Evolutionary conservation across 2,329 filamentous ascomycete genomes (phyloP), one percentile per base, ranked within the genome.

Genomic region (Alternaria dauci): DNA sequence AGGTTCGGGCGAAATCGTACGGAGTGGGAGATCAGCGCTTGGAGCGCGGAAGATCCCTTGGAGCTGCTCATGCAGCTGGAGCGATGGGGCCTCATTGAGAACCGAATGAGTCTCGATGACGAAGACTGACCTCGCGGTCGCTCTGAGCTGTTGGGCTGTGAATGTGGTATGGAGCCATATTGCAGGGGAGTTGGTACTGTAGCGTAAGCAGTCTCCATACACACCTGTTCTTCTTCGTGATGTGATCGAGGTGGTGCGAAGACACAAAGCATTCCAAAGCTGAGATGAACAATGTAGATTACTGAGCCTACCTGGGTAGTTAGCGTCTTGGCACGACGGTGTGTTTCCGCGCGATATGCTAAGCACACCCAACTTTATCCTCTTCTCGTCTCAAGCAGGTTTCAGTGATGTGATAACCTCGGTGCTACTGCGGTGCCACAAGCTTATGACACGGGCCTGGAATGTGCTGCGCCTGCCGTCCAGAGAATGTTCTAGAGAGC

Each of bases 1-100:
- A 30, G 28, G 28, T 9, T 30, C 84, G 20, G 20, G 20, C 32
- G 54, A 30, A 63, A 67, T 23, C 65, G 63, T 34, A 66, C 65
- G 34, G 66, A 71, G 36, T 71, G 68, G 70, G 70, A 71, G 38
- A 68, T 72, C 18, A 71, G 69, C 53, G 67, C 64, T 4, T 70
- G 71, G 71, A 69, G 71, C 47, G 60, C 56, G 16, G 63, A 68
- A 34, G 70, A 72, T 56, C 68, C 66, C 23, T 52, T 72, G 9
- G 69, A 71, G 42, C 46, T 72, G 43, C 46, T 71, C 16, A 16
- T 16, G 58, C 58, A 71, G 55, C 52, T 72, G 36, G 66, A 72
- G 44, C 68, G 53, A 61, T 69, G 69, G 70, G 69, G 67, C 0
- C 63, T 72, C 4, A 65, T 74, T 44, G 69, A 71, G 48, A 62